Conservation (phyloP, 1,284 basidiomycete genomes). For the Rhodotorula sp. region DNA sequence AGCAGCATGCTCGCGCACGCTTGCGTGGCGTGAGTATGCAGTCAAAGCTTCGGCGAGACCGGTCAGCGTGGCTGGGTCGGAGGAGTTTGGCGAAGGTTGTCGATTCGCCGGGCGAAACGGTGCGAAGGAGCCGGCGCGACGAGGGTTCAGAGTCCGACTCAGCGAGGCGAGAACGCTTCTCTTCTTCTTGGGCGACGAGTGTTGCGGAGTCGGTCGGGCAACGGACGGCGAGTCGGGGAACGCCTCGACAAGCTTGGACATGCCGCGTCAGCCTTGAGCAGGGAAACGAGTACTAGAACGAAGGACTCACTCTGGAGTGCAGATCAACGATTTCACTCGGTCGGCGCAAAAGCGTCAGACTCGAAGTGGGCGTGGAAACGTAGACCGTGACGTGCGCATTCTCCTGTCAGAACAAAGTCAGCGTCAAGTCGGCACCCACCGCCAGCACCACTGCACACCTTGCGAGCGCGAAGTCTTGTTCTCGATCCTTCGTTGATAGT, state of each 20-base stretch:
- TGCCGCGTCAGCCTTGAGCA: neutral
- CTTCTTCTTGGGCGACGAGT: constrained; percentile 18
- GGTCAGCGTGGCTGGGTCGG: neutral
- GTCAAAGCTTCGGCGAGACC: constrained; percentile 75
- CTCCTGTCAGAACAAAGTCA: neutral
- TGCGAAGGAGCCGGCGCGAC: constrained; percentile 19
- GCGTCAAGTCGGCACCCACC: neutral
- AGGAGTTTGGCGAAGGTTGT: neutral
- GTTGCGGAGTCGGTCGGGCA: neutral
- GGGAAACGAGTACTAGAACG: too few relatives aligned
- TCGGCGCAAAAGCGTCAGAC: constrained; percentile 25
- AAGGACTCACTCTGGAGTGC: constrained; percentile 20
- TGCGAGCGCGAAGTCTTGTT: constrained; percentile 14
- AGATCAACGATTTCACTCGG: constrained; percentile 27
- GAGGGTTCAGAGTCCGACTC: constrained; percentile 33
- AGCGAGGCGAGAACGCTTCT: constrained; percentile 36
- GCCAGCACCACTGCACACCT: constrained; percentile 7
- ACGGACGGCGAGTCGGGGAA: constrained; percentile 25
- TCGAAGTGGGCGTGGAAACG: constrained; percentile 29
- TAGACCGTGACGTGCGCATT: constrained; percentile 31
- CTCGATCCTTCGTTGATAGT: constrained; percentile 19
- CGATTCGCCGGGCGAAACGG: neutral
- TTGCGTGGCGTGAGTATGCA: constrained; percentile 64
- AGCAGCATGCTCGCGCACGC: constrained; percentile 62
- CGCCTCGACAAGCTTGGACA: constrained; percentile 16